Evolutionary conservation across 1,139 yeast species (phyloP).

Genomic region (Sugiyamaella castrensis): DNA sequence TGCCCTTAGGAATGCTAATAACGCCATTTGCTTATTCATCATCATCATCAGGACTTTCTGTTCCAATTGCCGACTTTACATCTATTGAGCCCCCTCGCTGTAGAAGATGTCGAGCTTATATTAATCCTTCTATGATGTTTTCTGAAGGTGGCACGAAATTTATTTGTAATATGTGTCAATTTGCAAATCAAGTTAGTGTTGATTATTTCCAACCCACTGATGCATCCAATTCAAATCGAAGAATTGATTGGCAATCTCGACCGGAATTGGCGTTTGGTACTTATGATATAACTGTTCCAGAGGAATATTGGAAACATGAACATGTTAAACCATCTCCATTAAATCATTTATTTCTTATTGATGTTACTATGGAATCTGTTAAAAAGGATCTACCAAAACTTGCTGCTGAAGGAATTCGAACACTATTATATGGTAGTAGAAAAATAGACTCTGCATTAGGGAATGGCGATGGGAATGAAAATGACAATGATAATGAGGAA

Average conservation of each 20-base stretch:
- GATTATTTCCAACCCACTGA: conserved; percentile 68
- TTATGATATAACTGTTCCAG: conserved; percentile 79
- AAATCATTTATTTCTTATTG: conserved; percentile 76
- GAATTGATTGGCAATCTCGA: conserved; percentile 60
- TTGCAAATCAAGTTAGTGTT: conserved; percentile 64
- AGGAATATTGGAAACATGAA: conserved; percentile 58
- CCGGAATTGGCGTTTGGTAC: conserved; percentile 84
- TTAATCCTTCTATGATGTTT: conserved; percentile 76
- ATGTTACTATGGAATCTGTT: conserved; percentile 62
- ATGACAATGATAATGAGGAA: neutral
- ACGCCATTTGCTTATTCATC: conserved; percentile 58
- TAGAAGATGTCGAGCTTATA: conserved; percentile 82
- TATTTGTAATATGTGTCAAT: conserved; percentile 85
- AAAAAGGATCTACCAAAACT: conserved; percentile 63
- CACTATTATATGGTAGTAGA: conserved; percentile 45
- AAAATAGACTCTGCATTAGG: neutral
- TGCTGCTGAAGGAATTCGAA: conserved; percentile 70
- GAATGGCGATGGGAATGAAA: conserved; percentile 12
- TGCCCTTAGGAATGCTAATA: conserved; percentile 78
- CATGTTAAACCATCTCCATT: conserved; percentile 48
- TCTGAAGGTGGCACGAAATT: conserved; percentile 63
- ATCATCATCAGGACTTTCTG: conserved; percentile 36
- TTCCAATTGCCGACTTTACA: conserved; percentile 66
- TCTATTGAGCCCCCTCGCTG: conserved; percentile 78
- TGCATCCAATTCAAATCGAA: conserved; percentile 48